Conservation (phyloP, 2,329 filamentous ascomycete species). For the Neonectria magnoliae region DNA sequence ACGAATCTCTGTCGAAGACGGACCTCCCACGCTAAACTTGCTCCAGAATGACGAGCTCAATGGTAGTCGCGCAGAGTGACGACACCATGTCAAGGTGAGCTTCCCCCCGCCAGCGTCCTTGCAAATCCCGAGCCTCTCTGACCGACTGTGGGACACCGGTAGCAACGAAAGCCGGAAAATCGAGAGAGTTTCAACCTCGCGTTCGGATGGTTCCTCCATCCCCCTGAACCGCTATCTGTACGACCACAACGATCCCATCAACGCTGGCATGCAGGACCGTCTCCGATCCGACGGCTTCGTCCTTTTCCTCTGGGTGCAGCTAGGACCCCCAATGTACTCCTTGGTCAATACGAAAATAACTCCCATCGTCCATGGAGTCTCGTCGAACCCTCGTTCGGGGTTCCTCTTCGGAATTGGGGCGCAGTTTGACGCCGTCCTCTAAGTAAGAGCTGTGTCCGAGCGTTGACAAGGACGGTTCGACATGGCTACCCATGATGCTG, state of each 20-base stretch:
- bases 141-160: background rate
- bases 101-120: background rate
- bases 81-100: background rate
- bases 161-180: no score
- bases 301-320: background rate
- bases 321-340: background rate
- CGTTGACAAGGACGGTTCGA: no score
- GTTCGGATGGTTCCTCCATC: background rate
- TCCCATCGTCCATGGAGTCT: background rate
- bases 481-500: background rate
- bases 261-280: background rate
- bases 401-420: background rate
- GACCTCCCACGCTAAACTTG: background rate
- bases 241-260: constrained; percentile 7
- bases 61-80: background rate
- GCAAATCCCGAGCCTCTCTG: no score
- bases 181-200: background rate
- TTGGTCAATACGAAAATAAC: background rate
- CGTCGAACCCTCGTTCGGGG: background rate
- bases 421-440: background rate
- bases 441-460: background rate
- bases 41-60: background rate
- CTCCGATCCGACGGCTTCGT: background rate
- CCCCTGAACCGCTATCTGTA: constrained; percentile 3
- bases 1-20: background rate